Conservation (phyloP, 306 rosid species). For the Castanea mollissima region DNA sequence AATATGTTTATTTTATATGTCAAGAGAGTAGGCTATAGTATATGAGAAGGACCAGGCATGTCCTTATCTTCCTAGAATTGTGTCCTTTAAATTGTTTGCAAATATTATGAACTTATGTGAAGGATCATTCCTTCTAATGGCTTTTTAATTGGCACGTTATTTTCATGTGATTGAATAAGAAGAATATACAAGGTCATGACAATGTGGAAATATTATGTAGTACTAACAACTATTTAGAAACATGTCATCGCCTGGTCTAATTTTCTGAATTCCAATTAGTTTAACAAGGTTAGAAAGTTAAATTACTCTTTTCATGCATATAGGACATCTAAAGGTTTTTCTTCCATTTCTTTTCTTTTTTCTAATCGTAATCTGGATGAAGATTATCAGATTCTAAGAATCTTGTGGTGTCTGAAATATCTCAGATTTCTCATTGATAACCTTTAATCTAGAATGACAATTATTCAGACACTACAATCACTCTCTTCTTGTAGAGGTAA, state of each 20-base stretch:
- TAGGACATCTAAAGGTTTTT: background rate
- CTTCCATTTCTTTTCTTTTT: background rate
- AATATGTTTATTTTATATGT: background rate
- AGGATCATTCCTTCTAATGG: too few species aligned
- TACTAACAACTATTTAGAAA: background rate
- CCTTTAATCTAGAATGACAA: background rate
- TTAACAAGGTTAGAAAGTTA: background rate
- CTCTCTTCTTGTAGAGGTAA: background rate
- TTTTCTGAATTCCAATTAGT: background rate
- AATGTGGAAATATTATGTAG: background rate
- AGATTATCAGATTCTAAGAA: background rate
- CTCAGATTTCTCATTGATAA: background rate
- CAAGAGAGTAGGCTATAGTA: background rate
- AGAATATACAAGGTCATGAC: background rate
- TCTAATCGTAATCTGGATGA: background rate
- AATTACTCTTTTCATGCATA: background rate
- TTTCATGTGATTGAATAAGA: background rate
- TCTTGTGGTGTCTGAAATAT: background rate
- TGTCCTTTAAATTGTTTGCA: too few species aligned
- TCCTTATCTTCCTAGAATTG: too few species aligned
- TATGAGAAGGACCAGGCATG: too few species aligned
- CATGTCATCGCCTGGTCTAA: background rate
- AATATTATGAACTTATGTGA: too few species aligned
- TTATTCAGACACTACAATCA: background rate
- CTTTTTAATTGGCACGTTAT: background rate